These are phyloP conservation scores for Tillandsia fasciculata DNA, from an alignment of 176 grass and related monocot genomes.

Conservation along the genomic window DNA sequence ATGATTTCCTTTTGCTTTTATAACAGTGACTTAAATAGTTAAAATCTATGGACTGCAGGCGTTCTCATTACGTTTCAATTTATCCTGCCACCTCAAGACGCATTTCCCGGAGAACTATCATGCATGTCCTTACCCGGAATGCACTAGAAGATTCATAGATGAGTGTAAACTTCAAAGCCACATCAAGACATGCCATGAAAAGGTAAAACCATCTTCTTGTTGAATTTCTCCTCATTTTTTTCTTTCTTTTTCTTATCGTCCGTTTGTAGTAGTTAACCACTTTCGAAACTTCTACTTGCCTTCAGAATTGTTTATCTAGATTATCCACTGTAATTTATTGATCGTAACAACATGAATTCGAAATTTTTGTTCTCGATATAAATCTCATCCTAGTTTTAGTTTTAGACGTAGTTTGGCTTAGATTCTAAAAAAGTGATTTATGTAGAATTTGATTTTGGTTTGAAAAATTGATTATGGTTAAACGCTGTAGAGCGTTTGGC, in stretches of 20 bases:
- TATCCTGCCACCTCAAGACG: constrained; percentile 84
- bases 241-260: not conserved
- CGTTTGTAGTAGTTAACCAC: not conserved
- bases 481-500: too few species aligned
- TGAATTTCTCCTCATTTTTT: not conserved
- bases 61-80: constrained; percentile 97
- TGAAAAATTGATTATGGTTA: too few species aligned
- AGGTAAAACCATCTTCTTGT: constrained; percentile 31
- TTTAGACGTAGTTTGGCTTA: too few species aligned
- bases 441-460: too few species aligned
- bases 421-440: too few species aligned
- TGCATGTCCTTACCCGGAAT: constrained; percentile 65
- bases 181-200: constrained; percentile 73
- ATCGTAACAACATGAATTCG: not conserved
- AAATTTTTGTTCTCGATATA: not conserved
- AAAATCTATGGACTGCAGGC: constrained; percentile 46
- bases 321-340: too few species aligned
- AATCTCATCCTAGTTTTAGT: too few species aligned
- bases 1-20: not conserved
- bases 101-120: constrained; percentile 93
- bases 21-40: too few species aligned
- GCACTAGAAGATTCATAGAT: constrained; percentile 77
- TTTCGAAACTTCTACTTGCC: not conserved
- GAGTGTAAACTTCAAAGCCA: constrained; percentile 89
- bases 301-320: not conserved